Evolutionary conservation across 2,329 filamentous ascomycete species (phyloP).

Genomic region (Gaeumannomyces sp.): DNA sequence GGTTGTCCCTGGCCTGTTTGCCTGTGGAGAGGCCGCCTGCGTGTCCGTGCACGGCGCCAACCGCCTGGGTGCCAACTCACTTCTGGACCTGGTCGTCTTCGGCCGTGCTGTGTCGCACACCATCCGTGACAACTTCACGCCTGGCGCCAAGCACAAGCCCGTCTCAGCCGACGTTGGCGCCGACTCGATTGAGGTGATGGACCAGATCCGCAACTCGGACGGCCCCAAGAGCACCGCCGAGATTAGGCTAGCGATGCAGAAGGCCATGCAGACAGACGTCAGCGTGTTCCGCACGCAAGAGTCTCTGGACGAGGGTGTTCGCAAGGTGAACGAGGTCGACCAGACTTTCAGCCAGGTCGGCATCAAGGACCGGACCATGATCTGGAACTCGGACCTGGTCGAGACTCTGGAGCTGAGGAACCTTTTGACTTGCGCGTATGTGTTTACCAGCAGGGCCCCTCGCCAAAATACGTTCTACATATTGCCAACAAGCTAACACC

Average conservation of each 20-base stretch:
- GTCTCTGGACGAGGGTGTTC: conserved; percentile 86
- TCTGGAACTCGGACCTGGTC: conserved; percentile 97
- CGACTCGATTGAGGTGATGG: conserved; percentile 78
- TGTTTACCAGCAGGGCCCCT: conserved; percentile 23
- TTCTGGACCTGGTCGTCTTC: conserved; percentile 95
- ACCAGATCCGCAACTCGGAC: conserved; percentile 75
- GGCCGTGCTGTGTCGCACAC: conserved; percentile 96
- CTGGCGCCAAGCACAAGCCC: conserved; percentile 73
- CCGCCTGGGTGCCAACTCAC: conserved; percentile 90
- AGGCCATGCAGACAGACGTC: conserved; percentile 96
- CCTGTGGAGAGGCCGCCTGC: conserved; percentile 94
- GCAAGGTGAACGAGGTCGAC: conserved; percentile 82
- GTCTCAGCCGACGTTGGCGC: conserved; percentile 81
- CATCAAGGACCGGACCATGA: conserved; percentile 98
- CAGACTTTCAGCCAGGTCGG: conserved; percentile 73
- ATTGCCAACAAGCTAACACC: conserved; percentile 15
- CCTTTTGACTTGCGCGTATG: conserved; percentile 90
- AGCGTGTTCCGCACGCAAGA: conserved; percentile 95
- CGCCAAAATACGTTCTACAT: not conserved
- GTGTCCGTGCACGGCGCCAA: conserved; percentile 98
- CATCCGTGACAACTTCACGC: conserved; percentile 88
- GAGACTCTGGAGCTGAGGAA: conserved; percentile 96
- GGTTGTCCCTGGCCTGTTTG: conserved; percentile 90
- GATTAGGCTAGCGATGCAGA: conserved; percentile 89
- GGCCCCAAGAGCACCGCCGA: conserved; percentile 85